Evolutionary conservation across 2,329 filamentous ascomycete genomes (phyloP).

Genomic region (Apiospora pterosperma): DNA sequence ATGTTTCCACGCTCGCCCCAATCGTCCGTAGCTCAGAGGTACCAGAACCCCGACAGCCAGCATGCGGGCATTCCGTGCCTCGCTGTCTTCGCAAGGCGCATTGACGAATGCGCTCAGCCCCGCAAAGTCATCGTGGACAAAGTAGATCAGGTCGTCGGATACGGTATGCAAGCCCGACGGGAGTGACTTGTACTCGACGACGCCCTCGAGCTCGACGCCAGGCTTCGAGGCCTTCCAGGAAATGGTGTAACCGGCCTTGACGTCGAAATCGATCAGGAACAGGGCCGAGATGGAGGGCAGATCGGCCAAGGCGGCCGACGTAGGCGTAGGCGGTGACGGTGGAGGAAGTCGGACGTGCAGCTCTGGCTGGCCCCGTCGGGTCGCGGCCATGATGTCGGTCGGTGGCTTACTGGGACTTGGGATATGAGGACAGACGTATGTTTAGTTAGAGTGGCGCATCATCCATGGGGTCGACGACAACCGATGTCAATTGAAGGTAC

Average conservation of each 20-base stretch:
- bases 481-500: too few relatives aligned
- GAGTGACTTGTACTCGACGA: slow-evolving; percentile 93
- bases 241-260: slow-evolving; percentile 88
- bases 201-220: slow-evolving; percentile 73
- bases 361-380: slow-evolving; percentile 29
- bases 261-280: slow-evolving; percentile 88
- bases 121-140: slow-evolving; percentile 79
- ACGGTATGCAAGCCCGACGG: slow-evolving; percentile 92
- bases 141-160: slow-evolving; percentile 86
- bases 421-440: slow-evolving; percentile 1
- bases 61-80: slow-evolving; percentile 84
- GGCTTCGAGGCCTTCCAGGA: slow-evolving; percentile 76
- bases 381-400: slow-evolving; percentile 24
- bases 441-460: slow-evolving; percentile 7
- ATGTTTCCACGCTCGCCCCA: slow-evolving; percentile 88
- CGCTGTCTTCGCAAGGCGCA: slow-evolving; percentile 70
- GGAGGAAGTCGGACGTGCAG: slow-evolving; percentile 28
- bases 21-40: slow-evolving; percentile 75
- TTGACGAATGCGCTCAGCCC: slow-evolving; percentile 93
- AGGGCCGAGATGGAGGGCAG: slow-evolving; percentile 68
- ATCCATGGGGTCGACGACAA: not conserved
- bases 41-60: slow-evolving; percentile 88
- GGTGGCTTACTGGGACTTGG: not conserved
- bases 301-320: slow-evolving; percentile 36
- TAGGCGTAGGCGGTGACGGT: slow-evolving; percentile 12